phyloP scores from a whole-genome alignment of 164 flowering plant genomes.

The Aristolochia californica region DNA sequence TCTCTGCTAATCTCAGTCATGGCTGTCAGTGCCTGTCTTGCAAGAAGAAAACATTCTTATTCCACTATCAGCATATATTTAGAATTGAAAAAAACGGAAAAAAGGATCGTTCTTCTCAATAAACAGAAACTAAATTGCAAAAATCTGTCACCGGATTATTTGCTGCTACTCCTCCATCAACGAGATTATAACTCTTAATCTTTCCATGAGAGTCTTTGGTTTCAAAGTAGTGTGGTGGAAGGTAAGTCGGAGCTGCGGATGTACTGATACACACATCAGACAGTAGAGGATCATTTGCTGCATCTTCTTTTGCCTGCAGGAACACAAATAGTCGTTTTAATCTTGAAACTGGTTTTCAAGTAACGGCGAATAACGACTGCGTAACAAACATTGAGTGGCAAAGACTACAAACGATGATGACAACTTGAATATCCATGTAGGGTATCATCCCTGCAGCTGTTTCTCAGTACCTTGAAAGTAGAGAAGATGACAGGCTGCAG shows the following conservation, averaged over 20 bases:
- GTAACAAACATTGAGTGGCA: too few relatives aligned
- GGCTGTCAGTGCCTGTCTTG: constrained; percentile 31
- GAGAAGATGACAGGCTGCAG: constrained; percentile 28
- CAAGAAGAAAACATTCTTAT: neutral
- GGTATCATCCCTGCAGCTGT: too few relatives aligned
- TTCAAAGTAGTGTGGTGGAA: constrained; percentile 10
- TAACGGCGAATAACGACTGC: too few relatives aligned
- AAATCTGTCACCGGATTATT: constrained; percentile 33
- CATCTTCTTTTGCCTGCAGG: constrained; percentile 13
- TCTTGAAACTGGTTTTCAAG: too few relatives aligned
- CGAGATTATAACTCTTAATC: constrained; percentile 14
- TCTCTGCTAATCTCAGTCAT: constrained; percentile 27
- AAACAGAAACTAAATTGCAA: neutral
- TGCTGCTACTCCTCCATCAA: constrained; percentile 41
- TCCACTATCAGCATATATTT: too few relatives aligned
- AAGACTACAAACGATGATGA: too few relatives aligned
- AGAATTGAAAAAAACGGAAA: neutral
- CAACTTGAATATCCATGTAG: too few relatives aligned
- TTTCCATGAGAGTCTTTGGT: constrained; percentile 19
- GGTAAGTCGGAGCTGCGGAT: constrained; percentile 21
- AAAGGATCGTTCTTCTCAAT: neutral
- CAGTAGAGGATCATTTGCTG: constrained; percentile 17
- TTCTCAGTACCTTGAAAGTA: constrained; percentile 16
- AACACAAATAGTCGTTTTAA: neutral
- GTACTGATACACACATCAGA: constrained; percentile 34